Base-by-base conservation (phyloP, 345 rosid species). In the Salix viminalis region DNA sequence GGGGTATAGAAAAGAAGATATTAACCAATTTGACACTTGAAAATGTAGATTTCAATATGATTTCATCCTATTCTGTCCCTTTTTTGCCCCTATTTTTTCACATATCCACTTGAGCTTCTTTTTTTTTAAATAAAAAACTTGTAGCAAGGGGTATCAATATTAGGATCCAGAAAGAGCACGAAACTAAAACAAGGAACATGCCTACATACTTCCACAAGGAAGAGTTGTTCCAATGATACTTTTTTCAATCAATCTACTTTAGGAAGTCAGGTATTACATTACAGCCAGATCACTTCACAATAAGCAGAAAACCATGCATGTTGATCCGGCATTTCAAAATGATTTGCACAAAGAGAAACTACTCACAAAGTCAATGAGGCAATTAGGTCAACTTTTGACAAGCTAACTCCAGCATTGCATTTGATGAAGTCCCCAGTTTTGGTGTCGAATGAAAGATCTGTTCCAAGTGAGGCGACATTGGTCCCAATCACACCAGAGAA, bases 371-470 rank as follows among this genome's bases (percentile, higher is more conserved):
- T 79, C 81, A 92, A 75, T 21, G 97, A 83, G 74, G 97, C 92
- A 81, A 90, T 84, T 7, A 94, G 69, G 77, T 96, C 98, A 1
- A 78, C 85, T 83, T 90, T 93, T 71, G 88, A 75, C 87, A 86
- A 88, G 88, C 83, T 91, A 67, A 90, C 56, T 19, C 32, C 32
- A 30, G 3, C 32, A 30, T 30, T 90, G 84, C 86, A 91, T 84
- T 92, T 90, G 72, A 87, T 89, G 85, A 93, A 89, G 75, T 87
- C 80, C 42, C 98, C 94, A 24, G 89, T 74, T 80, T 92, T 91
- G 83, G 92, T 85, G 86, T 96, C 96, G 56, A 91, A 96, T 13
- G 98, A 83, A 18, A 96, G 73, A 82, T 96, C 98, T 0, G 97
- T 80, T 58, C 98, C 99, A 77, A 91, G 82, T 5, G 97, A 85